Evolutionary conservation across 305 asterid genomes (phyloP), one percentile per base, ranked within the genome.

Genomic region (Fraxinus ornus): DNA sequence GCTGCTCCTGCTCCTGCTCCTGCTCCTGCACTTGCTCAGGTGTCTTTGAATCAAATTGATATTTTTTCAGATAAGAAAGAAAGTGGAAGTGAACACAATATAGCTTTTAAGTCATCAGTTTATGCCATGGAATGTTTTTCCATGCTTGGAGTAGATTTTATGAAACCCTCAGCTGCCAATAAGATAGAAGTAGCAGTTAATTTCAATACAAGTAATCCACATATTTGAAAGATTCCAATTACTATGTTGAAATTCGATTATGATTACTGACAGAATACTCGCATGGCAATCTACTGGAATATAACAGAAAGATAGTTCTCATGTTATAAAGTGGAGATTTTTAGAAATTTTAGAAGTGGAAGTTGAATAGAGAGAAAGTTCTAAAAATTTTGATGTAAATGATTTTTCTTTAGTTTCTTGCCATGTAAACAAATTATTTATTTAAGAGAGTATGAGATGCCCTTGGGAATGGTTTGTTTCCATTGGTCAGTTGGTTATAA

Each of bases 21-120:
- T 62, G 80, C 83, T 70, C 80, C 79, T 80, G 81, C 89, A 70
- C 94, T 75, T 80, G 81, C 89, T 64, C 94, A 87, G 94, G 99
- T 95, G 85, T 52, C 81, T 75, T 74, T 68, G 10, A 41, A 86
- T 75, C 36, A 41, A 72, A 76, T 73, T 39, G 47, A 68, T 81
- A 52, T 62, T 79, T 76, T 64, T 44, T 41, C 74, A 22, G 83
- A 78, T 75, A 52, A 55, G 74, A 55, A 71, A 79, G 22, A 32
- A 71, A 47, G 33, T 73, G 62, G 26, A 75, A 75, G 17, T 30
- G 78, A 55, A 52, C 70, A 6, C 10, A 47, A 47, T 44, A 44
- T 47, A 47, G 2, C n/a, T 57, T 57, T 57, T 57, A 8, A 22
- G 30, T 21, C 30, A 60, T 60, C 70, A 60, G 4, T 60, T 60